Percentiles rank a stretch among this genome's conserved stretches.
Conservation (phyloP, 371 early-diverging fungal genomes). For the Rhizopus arrhizus region DNA sequence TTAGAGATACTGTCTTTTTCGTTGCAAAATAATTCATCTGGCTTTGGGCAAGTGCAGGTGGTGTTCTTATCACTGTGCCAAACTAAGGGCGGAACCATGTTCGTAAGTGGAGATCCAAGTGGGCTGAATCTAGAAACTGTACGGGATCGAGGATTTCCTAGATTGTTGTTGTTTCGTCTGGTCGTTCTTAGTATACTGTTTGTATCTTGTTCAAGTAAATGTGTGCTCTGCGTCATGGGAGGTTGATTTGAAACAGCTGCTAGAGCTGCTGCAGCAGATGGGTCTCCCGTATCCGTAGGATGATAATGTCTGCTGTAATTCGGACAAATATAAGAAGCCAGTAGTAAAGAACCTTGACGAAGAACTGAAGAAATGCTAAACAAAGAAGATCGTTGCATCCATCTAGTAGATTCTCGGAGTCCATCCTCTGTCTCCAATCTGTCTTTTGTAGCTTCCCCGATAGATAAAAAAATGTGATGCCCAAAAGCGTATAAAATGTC, state of each 20-base stretch:
- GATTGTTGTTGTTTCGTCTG: slow-evolving; percentile 1
- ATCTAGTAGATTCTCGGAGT: slow-evolving; percentile 21
- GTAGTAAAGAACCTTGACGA: slow-evolving; percentile 35
- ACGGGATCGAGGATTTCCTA: slow-evolving; percentile 13
- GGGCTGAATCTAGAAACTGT: slow-evolving; percentile 29
- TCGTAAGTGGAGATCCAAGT: slow-evolving; percentile 15
- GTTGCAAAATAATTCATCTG: slow-evolving; percentile 30
- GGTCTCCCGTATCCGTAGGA: slow-evolving; percentile 2
- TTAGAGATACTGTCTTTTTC: slow-evolving; percentile 31
- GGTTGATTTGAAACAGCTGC: slow-evolving; percentile 1
- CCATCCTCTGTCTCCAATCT: slow-evolving; percentile 20
- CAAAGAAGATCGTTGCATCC: slow-evolving; percentile 25
- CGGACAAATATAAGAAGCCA: slow-evolving; percentile 49
- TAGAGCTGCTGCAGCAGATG: not conserved
- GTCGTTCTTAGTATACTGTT: not conserved
- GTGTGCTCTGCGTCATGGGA: not conserved
- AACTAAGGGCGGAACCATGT: slow-evolving; percentile 8
- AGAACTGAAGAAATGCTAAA: slow-evolving; percentile 51
- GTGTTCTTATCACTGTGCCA: slow-evolving; percentile 27
- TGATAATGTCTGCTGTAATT: slow-evolving; percentile 28
- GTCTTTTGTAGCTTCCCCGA: slow-evolving; percentile 5
- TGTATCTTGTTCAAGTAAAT: not conserved
- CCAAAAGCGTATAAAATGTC: slow-evolving; percentile 70
- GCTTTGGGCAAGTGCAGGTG: slow-evolving; percentile 35
- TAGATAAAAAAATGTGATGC: slow-evolving; percentile 15